phyloP scores from a whole-genome alignment of 23 red algal genomes.

The Pyropia haitanensis region DNA sequence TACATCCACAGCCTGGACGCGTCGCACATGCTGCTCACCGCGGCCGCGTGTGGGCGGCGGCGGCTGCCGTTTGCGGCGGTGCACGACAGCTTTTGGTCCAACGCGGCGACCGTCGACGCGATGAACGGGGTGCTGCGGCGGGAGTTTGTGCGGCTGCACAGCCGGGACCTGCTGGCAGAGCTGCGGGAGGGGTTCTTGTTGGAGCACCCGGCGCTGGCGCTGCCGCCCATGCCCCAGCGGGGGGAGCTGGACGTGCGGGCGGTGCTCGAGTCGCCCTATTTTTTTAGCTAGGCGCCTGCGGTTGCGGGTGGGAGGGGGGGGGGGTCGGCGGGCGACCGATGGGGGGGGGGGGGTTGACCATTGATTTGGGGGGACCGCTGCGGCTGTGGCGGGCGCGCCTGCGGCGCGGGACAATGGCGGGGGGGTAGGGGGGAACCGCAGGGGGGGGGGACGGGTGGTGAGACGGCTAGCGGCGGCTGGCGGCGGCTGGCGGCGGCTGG shows the following conservation, averaged over 20 bases:
- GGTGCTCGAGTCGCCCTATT: slow-evolving; percentile 71
- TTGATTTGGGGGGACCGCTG: neutral
- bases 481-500: too few species aligned
- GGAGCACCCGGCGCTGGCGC: slow-evolving; percentile 32
- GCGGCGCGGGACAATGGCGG: neutral
- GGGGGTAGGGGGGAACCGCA: neutral
- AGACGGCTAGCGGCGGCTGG: too few species aligned
- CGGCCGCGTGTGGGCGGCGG: slow-evolving; percentile 28
- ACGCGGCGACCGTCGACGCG: slow-evolving; percentile 55
- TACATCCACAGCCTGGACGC: slow-evolving; percentile 96
- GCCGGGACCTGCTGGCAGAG: slow-evolving; percentile 63
- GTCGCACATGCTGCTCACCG: slow-evolving; percentile 93
- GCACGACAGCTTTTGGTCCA: slow-evolving; percentile 97
- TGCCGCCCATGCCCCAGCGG: slow-evolving; percentile 45
- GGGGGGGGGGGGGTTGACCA: neutral
- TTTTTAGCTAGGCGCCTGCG: slow-evolving; percentile 37
- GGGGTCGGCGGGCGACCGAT: neutral
- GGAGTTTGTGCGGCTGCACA: slow-evolving; percentile 69
- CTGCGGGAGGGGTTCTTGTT: slow-evolving; percentile 55
- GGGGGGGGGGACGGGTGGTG: too few species aligned
- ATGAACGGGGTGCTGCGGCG: slow-evolving; percentile 82
- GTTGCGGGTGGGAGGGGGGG: neutral
- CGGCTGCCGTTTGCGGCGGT: slow-evolving; percentile 88
- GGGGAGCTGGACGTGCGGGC: slow-evolving; percentile 55
- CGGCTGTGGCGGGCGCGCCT: neutral